A percentile compares a stretch with the other conserved stretches of the same genome.
Conservation (phyloP, 495 filamentous ascomycete genomes). For the Penicillium riverlandense region DNA sequence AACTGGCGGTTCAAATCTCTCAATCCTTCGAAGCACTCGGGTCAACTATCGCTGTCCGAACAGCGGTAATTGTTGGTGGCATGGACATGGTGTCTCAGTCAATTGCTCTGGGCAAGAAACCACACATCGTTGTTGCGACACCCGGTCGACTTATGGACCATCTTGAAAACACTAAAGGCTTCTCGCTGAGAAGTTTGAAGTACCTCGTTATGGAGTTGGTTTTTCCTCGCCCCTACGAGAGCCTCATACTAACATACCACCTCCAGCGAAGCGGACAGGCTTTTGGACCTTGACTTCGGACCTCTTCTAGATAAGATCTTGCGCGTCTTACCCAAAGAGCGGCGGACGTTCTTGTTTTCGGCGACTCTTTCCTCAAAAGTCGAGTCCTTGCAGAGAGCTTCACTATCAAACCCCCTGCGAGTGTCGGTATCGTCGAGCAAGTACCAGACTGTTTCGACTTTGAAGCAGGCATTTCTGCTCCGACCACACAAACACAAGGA, state of each 20-base stretch:
- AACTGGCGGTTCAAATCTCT: slow-evolving; percentile 85
- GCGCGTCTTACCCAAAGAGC: slow-evolving; percentile 74
- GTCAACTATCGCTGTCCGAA: slow-evolving; percentile 70
- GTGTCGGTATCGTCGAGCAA: slow-evolving; percentile 70
- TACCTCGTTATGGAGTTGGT: slow-evolving; percentile 76
- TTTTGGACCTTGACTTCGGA: slow-evolving; percentile 92
- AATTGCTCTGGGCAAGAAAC: slow-evolving; percentile 84
- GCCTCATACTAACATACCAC: too few relatives aligned
- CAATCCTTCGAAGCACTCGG: slow-evolving; percentile 79
- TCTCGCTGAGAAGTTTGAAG: slow-evolving; percentile 68
- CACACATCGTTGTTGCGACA: slow-evolving; percentile 79
- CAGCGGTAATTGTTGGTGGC: slow-evolving; percentile 77
- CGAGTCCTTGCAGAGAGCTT: slow-evolving; percentile 83
- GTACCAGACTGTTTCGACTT: slow-evolving; percentile 81
- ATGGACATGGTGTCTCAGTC: slow-evolving; percentile 91
- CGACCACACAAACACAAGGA: slow-evolving; percentile 89
- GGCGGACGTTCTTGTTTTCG: slow-evolving; percentile 82
- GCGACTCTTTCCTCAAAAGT: slow-evolving; percentile 92
- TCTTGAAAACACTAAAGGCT: slow-evolving; percentile 94
- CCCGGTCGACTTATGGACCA: slow-evolving; percentile 89
- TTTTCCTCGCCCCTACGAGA: too few relatives aligned
- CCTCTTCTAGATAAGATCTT: slow-evolving; percentile 88
- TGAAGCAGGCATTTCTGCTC: slow-evolving; percentile 77
- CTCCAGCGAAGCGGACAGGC: slow-evolving; percentile 67
- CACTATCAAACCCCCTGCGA: slow-evolving; percentile 67